These are phyloP conservation scores for Antitrichia curtipendula DNA, from an alignment of 225 moss, liverwort and hornwort genomes.

Conservation along the genomic window DNA sequence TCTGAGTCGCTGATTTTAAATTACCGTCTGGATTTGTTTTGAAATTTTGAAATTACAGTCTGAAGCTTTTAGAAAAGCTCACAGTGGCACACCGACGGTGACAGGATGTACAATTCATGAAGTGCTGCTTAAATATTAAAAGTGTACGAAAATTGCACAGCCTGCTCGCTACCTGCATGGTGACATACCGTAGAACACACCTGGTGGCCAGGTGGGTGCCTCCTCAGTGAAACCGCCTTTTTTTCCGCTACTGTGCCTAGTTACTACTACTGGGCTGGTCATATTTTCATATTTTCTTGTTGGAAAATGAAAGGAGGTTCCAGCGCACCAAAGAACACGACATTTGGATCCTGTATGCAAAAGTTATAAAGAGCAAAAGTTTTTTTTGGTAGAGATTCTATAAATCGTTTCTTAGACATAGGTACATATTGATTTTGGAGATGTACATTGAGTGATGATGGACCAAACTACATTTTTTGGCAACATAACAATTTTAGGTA, in stretches of 20 bases:
- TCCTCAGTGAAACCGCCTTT: too few relatives aligned
- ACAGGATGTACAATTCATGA: not conserved
- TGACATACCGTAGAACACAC: not conserved
- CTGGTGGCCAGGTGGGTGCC: too few relatives aligned
- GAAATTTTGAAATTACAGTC: too few relatives aligned
- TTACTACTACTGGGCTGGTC: not conserved
- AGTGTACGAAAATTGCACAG: not conserved
- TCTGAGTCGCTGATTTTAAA: not conserved
- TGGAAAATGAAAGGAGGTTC: not conserved
- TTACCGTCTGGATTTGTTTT: not conserved
- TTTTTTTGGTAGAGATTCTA: not conserved
- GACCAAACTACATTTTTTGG: too few relatives aligned
- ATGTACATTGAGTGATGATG: not conserved
- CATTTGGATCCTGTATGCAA: not conserved
- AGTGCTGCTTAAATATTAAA: not conserved
- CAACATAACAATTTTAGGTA: too few relatives aligned
- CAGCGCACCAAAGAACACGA: not conserved
- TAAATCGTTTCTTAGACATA: not conserved
- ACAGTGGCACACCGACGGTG: not conserved
- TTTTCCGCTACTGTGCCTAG: not conserved
- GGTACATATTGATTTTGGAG: not conserved
- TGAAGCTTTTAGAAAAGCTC: not conserved
- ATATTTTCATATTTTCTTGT: not conserved
- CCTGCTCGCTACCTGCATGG: not conserved
- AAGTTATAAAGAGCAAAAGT: not conserved